Conservation (phyloP, 2,329 filamentous ascomycete species). For the Fusarium veterinarium region DNA sequence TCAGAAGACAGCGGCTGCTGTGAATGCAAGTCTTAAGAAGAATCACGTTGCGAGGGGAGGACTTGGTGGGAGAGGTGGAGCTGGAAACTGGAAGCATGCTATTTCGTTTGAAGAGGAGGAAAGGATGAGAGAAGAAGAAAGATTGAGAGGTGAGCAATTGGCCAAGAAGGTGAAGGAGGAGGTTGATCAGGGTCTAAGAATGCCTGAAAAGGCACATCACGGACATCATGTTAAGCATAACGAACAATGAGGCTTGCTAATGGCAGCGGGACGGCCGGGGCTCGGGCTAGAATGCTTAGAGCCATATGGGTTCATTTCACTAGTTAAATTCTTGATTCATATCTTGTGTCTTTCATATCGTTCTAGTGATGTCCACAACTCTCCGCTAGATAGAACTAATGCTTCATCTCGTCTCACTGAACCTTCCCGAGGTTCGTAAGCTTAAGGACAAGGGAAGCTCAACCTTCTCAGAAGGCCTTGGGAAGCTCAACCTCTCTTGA, state of each 20-base stretch:
- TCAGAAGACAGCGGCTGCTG: constrained; percentile 49
- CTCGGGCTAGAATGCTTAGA: not conserved
- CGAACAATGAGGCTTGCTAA: not conserved
- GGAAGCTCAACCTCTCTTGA: constrained; percentile 35
- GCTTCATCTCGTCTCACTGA: not conserved
- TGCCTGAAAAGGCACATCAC: constrained; percentile 60
- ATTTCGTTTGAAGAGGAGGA: constrained; percentile 43
- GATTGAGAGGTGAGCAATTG: constrained; percentile 51
- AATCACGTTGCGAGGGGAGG: constrained; percentile 37
- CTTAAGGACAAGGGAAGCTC: not conserved
- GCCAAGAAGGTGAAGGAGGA: constrained; percentile 57
- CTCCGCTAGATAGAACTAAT: not conserved
- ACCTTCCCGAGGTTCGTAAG: not conserved
- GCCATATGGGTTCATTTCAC: too few relatives aligned
- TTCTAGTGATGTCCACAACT: not conserved
- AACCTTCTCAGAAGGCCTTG: constrained; percentile 8
- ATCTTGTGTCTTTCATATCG: not conserved
- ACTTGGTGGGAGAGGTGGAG: constrained; percentile 64
- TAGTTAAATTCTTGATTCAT: not conserved
- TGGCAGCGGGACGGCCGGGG: not conserved
- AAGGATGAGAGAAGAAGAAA: constrained; percentile 40
- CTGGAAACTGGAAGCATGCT: constrained; percentile 62
- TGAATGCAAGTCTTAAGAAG: constrained; percentile 47
- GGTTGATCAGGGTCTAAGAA: constrained; percentile 60
- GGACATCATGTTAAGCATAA: constrained; percentile 22